phyloP scores from a whole-genome alignment of 139 green algal genomes.

The Chlamydomonas eustigma region DNA sequence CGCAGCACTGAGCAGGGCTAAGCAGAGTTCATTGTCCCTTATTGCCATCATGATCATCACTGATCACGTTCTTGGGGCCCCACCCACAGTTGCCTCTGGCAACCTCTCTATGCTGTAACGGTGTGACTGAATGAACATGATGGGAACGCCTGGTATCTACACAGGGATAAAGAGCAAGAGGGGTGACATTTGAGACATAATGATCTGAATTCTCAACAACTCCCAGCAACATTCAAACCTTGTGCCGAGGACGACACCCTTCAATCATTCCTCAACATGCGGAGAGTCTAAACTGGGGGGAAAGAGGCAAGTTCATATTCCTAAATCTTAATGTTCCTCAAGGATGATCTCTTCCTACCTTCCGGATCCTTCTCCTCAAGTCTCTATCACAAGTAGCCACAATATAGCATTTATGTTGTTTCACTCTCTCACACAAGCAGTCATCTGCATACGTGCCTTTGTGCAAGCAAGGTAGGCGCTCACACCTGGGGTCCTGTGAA shows the following conservation, averaged over 20 bases:
- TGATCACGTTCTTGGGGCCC: slow-evolving; percentile 60
- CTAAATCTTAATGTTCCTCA: too few relatives aligned
- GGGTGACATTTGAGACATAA: too few relatives aligned
- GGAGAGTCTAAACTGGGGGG: too few relatives aligned
- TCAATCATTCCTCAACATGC: too few relatives aligned
- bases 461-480: slow-evolving; percentile 92
- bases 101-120: slow-evolving; percentile 94
- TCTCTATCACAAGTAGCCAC: slow-evolving; percentile 98
- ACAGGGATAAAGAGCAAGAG: too few relatives aligned
- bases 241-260: too few relatives aligned
- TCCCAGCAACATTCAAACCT: too few relatives aligned
- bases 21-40: too few relatives aligned
- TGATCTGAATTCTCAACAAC: too few relatives aligned
- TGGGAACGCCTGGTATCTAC: slow-evolving; percentile 93
- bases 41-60: slow-evolving; percentile 1
- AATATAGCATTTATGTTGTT: slow-evolving; percentile 97
- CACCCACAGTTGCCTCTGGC: slow-evolving; percentile 95
- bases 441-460: slow-evolving; percentile 98
- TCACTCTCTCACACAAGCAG: slow-evolving; percentile 91
- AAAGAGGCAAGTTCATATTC: too few relatives aligned
- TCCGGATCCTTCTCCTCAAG: slow-evolving; percentile 88
- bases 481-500: slow-evolving; percentile 87
- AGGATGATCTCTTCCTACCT: slow-evolving; percentile 65
- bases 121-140: slow-evolving; percentile 95
- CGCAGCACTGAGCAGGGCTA: too few relatives aligned